A percentile compares a stretch with the other conserved stretches of the same genome.
phyloP scores from a whole-genome alignment of 2,329 filamentous ascomycete genomes.

The Venturia oleaginea region DNA sequence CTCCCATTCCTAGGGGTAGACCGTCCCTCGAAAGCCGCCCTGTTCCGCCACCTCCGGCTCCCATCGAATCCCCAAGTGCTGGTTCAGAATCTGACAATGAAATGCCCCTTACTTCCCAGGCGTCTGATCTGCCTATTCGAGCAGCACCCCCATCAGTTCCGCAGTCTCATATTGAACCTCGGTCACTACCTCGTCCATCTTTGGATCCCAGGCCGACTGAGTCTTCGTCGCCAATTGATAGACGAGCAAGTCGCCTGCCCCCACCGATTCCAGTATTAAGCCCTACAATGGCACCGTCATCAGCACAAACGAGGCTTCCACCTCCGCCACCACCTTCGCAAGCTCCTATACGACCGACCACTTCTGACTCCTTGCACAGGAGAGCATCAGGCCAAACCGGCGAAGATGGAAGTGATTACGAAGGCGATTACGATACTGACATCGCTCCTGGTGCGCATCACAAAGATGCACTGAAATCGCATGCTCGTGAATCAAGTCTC shows the following conservation, averaged over 20 bases:
- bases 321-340: constrained; percentile 38
- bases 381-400: constrained; percentile 48
- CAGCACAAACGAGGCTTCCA: constrained; percentile 31
- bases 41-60: constrained; percentile 37
- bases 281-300: constrained; percentile 12
- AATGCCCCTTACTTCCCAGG: constrained; percentile 32
- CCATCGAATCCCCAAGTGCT: constrained; percentile 56
- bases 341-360: constrained; percentile 28
- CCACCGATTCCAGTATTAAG: constrained; percentile 26
- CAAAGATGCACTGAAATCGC: constrained; percentile 83
- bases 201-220: constrained; percentile 31
- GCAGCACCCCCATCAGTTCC: constrained; percentile 24
- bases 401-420: constrained; percentile 84
- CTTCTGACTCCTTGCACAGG: constrained; percentile 23
- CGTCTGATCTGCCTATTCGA: not conserved
- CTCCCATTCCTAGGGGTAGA: constrained; percentile 8
- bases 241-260: constrained; percentile 25
- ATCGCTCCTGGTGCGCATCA: constrained; percentile 90
- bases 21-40: constrained; percentile 22
- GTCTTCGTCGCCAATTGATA: constrained; percentile 36
- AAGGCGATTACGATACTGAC: constrained; percentile 96
- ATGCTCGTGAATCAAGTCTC: constrained; percentile 65
- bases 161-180: constrained; percentile 20
- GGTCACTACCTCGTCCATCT: constrained; percentile 12
- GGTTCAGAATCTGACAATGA: constrained; percentile 89